These are phyloP conservation scores for Trametes sanguinea DNA, from an alignment of 768 basidiomycete genomes.

Conservation along the genomic window DNA sequence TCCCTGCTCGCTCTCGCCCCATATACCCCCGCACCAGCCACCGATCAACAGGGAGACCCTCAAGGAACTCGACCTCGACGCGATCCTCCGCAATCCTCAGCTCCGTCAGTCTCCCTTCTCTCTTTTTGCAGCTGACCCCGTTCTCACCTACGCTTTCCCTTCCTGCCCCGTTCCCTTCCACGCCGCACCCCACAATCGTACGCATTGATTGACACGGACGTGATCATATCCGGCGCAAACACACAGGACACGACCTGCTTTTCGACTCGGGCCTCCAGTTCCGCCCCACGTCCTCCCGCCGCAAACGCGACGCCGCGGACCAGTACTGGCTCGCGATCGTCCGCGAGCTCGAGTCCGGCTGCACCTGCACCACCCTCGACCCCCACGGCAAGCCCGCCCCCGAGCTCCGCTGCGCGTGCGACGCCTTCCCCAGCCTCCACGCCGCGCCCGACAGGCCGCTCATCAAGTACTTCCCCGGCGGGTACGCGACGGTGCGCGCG, in stretches of 20 bases:
- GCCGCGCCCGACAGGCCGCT: constrained; percentile 41
- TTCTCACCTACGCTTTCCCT: constrained; percentile 17
- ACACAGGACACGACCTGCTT: constrained; percentile 80
- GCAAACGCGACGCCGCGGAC: constrained; percentile 71
- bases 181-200: no score
- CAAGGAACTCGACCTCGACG: constrained; percentile 80
- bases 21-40: constrained; percentile 70
- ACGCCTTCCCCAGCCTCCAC: constrained; percentile 18
- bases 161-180: constrained; percentile 7
- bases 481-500: constrained; percentile 60
- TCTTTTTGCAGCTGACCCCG: constrained; percentile 7
- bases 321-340: constrained; percentile 85
- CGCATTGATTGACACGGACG: no score
- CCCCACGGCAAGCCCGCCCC: constrained; percentile 45
- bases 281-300: constrained; percentile 71
- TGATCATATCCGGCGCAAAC: not conserved
- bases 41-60: constrained; percentile 83
- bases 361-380: constrained; percentile 83
- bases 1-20: constrained; percentile 41
- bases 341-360: constrained; percentile 76
- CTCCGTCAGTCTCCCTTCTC: constrained; percentile 65
- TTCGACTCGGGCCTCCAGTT: constrained; percentile 87
- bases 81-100: constrained; percentile 87
- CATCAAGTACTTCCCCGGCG: constrained; percentile 35
- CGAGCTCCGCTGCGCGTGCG: constrained; percentile 47